Evolutionary conservation across 768 basidiomycete genomes (phyloP), one percentile per base, ranked within the genome.

Genomic region (Tricholoma saponaceum): DNA sequence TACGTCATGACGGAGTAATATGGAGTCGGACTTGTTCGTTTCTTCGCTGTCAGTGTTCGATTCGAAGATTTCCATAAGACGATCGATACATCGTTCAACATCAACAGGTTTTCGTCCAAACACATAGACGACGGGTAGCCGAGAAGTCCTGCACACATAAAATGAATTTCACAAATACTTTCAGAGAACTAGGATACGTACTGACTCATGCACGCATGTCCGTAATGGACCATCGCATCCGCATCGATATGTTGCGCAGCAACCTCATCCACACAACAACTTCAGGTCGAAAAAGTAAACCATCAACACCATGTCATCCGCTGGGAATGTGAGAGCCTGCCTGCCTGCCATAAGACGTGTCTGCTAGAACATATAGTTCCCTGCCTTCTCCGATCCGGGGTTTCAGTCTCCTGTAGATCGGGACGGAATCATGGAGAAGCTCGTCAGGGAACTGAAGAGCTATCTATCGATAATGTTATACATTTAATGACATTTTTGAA

Each of bases 371-470:
- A 39, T 67, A 67, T 22, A 67, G 59, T 49, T 67, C 66, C 51
- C 62, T 51, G 20, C 50, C 60, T 26, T 30, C 60, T 54, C 64
- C 64, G 18, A 64, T 51, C 25, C 65, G 70, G 1, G 67, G 66
- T 66, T 87, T 90, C 33, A 99, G 78, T 4, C 73, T 67, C 37
- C 83, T 79, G 68, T 86, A 95, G 25, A 98, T 86, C 2, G 86
- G 85, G 14, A 98, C 95, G 0, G 93, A 93, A 62, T 90, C 86
- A 28, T 83, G 83, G 12, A 99, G 73, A 20, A 98, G 82, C 68
- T 96, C 92, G 69, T 99, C 97, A 0, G 97, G 96, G 64, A 98
- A 98, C 71, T 98, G 97, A 10, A 99, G 80, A 0, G 92, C 92
- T 51, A 95, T 83, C 89, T 94, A 64, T 35, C 51, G 22, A 52